phyloP scores from a whole-genome alignment of 2,329 filamentous ascomycete genomes.

The Epichloe gansuensis region DNA sequence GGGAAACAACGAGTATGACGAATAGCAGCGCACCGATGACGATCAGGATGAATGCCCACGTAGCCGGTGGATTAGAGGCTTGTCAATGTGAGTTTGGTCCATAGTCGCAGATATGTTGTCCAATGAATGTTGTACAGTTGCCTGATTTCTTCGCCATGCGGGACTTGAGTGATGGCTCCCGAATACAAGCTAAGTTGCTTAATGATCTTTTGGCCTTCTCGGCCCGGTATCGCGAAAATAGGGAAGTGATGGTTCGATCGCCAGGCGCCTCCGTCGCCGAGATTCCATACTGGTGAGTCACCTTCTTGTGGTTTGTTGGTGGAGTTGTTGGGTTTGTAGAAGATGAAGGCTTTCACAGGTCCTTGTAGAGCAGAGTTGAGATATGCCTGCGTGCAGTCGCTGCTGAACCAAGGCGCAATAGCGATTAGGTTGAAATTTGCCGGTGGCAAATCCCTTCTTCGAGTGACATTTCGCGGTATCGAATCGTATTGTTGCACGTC shows the following conservation, averaged over 20 bases:
- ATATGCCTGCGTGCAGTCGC: slow-evolving; percentile 61
- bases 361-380: slow-evolving; percentile 48
- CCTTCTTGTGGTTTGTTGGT: slow-evolving; percentile 52
- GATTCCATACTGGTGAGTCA: slow-evolving; percentile 54
- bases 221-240: slow-evolving; percentile 68
- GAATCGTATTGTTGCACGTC: slow-evolving; percentile 48
- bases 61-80: slow-evolving; percentile 47
- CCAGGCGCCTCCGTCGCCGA: slow-evolving; percentile 62
- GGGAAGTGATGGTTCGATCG: slow-evolving; percentile 59
- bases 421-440: slow-evolving; percentile 65
- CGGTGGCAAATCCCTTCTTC: slow-evolving; percentile 53
- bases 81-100: slow-evolving; percentile 39
- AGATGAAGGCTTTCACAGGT: slow-evolving; percentile 50
- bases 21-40: slow-evolving; percentile 60
- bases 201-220: slow-evolving; percentile 57
- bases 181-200: slow-evolving; percentile 63
- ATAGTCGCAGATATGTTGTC: slow-evolving; percentile 48
- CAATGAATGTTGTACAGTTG: slow-evolving; percentile 41
- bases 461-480: slow-evolving; percentile 65
- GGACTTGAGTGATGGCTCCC: slow-evolving; percentile 53
- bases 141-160: slow-evolving; percentile 44
- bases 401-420: slow-evolving; percentile 74
- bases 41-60: slow-evolving; percentile 70
- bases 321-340: slow-evolving; percentile 46
- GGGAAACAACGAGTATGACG: slow-evolving; percentile 55